Conservation (phyloP, 163 green algal genomes). For the Prototheca cutis region DNA sequence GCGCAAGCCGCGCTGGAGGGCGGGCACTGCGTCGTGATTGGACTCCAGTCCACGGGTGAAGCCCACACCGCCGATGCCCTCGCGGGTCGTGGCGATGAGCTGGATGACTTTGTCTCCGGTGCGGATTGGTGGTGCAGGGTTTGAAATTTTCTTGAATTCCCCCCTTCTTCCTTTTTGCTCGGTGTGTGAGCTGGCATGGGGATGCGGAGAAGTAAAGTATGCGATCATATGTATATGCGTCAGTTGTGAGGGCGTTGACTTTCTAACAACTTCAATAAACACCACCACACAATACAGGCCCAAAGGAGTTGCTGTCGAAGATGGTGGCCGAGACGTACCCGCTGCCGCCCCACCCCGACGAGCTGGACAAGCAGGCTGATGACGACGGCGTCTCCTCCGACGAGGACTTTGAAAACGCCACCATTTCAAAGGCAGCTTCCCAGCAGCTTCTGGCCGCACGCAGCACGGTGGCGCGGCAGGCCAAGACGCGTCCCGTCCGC, state of each 20-base stretch:
- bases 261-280: no score
- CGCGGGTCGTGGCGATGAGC: conserved; percentile 31
- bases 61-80: conserved; percentile 27
- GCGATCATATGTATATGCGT: no score
- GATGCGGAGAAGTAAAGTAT: no score
- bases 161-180: no score
- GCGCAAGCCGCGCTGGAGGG: conserved; percentile 36
- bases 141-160: no score
- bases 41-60: conserved; percentile 67
- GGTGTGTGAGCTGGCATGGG: no score
- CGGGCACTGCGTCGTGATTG: conserved; percentile 54
- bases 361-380: conserved; percentile 8
- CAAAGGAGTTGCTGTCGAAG: conserved; percentile 53
- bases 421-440: no score
- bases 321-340: conserved; percentile 57
- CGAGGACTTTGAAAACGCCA: no score
- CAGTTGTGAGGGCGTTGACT: no score
- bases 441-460: no score
- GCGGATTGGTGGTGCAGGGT: no score
- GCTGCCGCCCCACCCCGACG: conserved; percentile 27
- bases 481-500: conserved; percentile 12
- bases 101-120: conserved; percentile 60
- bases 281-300: no score
- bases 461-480: not conserved
- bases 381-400: not conserved